Base-by-base conservation (phyloP, 2,329 filamentous ascomycete species). In the Fusarium goolgardi region DNA sequence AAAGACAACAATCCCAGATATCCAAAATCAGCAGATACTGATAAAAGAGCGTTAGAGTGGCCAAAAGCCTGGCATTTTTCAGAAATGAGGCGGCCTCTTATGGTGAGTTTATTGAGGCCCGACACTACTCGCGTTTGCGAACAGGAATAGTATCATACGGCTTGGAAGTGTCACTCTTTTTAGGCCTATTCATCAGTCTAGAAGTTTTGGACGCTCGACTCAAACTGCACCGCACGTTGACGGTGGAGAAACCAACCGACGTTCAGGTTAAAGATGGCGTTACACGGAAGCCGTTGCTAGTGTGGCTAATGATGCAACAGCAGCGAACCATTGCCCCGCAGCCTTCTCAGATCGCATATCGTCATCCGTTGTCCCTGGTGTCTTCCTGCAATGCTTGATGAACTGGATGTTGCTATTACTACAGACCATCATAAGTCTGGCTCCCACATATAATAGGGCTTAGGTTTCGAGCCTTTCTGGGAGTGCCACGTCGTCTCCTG, bases 401-500 rank as follows among this genome's bases (percentile, higher is more conserved):
- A 34, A 46, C 65, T 52, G 47, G 57, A 41, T 57, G 43, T 68
- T 61, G 43, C 65, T 50, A 50, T 65, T 41, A 63, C 50, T 60
- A 40, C 27, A 37, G 25, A 31, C 47, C 34, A 55, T 59, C 52
- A 59, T 62, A 50, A 56, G 59, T 52, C 59, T 59, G 40, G 53
- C 54, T 59, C 49, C 59, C 35, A 39, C 35, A 39, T 56, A 59
- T 64, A 70, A 47, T 61, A 70, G 51, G 67, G 55, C 70, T 72
- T 55, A 53, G 53, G n/a, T 47, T 29, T 49, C 50, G 50, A 53
- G 55, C 63, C 55, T 63, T 71, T 73, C 68, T 66, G 53, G 59
- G 54, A 46, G 61, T 70, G 71, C 71, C 71, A 73, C 71, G 70
- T 73, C 58, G 69, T 73, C 46, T 55, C 46, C 59, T 54, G 62